Base-by-base conservation (phyloP, 1,139 yeast genomes). In the Meyerozyma smithsonii region DNA sequence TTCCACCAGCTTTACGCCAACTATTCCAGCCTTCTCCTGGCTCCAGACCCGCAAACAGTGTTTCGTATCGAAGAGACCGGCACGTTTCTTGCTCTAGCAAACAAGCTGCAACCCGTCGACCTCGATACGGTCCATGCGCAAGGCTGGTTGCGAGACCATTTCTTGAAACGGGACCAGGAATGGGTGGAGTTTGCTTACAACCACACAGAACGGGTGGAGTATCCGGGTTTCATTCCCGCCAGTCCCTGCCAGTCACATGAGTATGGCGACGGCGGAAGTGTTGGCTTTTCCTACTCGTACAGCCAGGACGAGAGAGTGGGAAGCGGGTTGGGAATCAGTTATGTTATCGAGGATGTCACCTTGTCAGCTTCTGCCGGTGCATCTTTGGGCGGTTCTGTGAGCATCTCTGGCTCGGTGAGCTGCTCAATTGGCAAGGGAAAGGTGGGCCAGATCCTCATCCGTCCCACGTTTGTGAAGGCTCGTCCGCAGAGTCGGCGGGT, bases 191-290 rank as follows among this genome's bases (percentile, higher is more conserved):
- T 49, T 19, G 32, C 39, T 3, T 45, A 45, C 28, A 39, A 39
- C 8, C 39, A 49, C 15, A 19, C 35, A 3, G 30, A 39, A 5
- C 21, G 28, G 1, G 37, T 28, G 3, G 39, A 33, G 8, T 58
- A 54, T 32, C 54, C 55, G 2, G 61, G 60, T 3, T 47, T 42
- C 20, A 45, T 58, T 34, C 62, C 63, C 1, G 48, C 54, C 3
- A 55, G 59, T 35, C 44, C 54, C 1, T 58, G 63, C 36, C 60
- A 55, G 28, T 55, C 61, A 2, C 58, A 52, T 25, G 50, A 54
- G 32, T 42, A 30, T 24, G 62, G 61, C 3, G 44, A 51, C 3
- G 38, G 37, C 3, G 62, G 62, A 2, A 35, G 51, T 1, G 44
- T 58, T n/a, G 32, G 44, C 3, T 55, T 57, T 41, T 36, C 40